A percentile compares a stretch with the other conserved stretches of the same genome.
Conservation (phyloP, 495 filamentous ascomycete species). For the Achaetomiella virescens region DNA sequence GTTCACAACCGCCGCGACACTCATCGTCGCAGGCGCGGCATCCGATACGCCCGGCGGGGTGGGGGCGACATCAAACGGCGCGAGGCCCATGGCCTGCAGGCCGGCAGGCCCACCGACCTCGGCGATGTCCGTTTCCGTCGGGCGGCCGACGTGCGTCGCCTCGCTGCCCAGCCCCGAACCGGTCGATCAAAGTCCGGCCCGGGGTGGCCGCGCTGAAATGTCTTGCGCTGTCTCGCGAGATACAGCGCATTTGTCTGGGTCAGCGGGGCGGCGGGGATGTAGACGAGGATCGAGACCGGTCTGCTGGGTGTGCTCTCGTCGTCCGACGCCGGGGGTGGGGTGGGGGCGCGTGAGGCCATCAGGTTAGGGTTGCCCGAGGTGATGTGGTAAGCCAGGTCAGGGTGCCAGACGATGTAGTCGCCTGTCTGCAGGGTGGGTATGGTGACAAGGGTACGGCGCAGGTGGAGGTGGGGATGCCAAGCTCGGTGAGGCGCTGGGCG, state of each 20-base stretch:
- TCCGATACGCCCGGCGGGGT: conserved; percentile 17
- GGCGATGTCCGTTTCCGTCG: conserved; percentile 41
- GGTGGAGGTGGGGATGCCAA: conserved; percentile 75
- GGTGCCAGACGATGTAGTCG: conserved; percentile 91
- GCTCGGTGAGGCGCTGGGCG: conserved; percentile 70
- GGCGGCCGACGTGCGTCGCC: conserved; percentile 38
- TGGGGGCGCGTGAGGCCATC: conserved; percentile 31
- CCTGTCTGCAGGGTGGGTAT: conserved; percentile 72
- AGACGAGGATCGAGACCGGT: conserved; percentile 48
- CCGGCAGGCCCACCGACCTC: conserved; percentile 42
- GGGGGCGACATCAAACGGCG: conserved; percentile 38
- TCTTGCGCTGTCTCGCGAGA: conserved; percentile 68
- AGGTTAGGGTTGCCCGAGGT: conserved; percentile 38
- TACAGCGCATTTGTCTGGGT: conserved; percentile 73
- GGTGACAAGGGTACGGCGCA: conserved; percentile 69
- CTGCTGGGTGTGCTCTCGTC: neutral
- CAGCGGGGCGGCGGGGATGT: conserved; percentile 78
- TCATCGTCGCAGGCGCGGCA: neutral
- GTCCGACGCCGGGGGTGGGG: conserved; percentile 19
- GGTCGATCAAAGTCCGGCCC: conserved; percentile 63
- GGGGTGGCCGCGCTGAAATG: conserved; percentile 58
- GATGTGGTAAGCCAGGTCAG: conserved; percentile 55
- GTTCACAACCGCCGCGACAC: neutral
- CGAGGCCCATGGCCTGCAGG: conserved; percentile 43
- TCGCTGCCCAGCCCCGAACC: conserved; percentile 43